Evolutionary conservation across 2,329 filamentous ascomycete species (phyloP).

Genomic region (Calycina marina): DNA sequence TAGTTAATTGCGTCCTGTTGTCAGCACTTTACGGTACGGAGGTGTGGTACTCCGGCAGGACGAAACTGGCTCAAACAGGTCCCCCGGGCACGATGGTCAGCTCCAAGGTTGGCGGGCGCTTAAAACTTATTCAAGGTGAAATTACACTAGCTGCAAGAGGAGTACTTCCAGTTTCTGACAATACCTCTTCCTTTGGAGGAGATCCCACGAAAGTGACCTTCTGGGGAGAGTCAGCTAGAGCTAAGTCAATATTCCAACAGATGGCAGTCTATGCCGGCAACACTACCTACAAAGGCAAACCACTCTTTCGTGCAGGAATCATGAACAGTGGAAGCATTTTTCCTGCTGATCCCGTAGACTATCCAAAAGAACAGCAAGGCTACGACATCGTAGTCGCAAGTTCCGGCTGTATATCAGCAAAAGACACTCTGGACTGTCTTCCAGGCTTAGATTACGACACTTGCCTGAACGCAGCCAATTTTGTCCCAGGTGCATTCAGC

Average conservation of each 20-base stretch:
- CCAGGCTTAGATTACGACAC: conserved; percentile 41
- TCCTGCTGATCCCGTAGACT: conserved; percentile 47
- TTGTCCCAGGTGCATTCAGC: conserved; percentile 50
- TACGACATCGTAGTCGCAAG: conserved; percentile 46
- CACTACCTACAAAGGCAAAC: conserved; percentile 56
- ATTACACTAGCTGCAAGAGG: conserved; percentile 13
- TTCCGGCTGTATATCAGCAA: conserved; percentile 42
- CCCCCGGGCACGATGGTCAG: no score
- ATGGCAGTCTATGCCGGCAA: conserved; percentile 61
- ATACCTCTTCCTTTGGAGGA: conserved; percentile 63
- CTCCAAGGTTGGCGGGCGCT: no score
- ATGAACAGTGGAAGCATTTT: conserved; percentile 58
- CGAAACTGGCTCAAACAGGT: no score
- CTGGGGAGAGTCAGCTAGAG: conserved; percentile 55
- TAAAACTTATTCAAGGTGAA: no score
- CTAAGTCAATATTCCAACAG: conserved; percentile 63
- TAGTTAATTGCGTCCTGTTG: no score
- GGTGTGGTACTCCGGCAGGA: no score
- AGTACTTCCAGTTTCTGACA: conserved; percentile 62
- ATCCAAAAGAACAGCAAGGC: conserved; percentile 45
- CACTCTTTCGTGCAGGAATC: conserved; percentile 61
- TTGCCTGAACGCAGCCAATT: conserved; percentile 51
- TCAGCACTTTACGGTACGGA: no score
- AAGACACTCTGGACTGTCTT: conserved; percentile 50
- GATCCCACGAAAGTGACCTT: conserved; percentile 68